Conservation (phyloP, 345 rosid genomes). For the Lagerstroemia speciosa region DNA sequence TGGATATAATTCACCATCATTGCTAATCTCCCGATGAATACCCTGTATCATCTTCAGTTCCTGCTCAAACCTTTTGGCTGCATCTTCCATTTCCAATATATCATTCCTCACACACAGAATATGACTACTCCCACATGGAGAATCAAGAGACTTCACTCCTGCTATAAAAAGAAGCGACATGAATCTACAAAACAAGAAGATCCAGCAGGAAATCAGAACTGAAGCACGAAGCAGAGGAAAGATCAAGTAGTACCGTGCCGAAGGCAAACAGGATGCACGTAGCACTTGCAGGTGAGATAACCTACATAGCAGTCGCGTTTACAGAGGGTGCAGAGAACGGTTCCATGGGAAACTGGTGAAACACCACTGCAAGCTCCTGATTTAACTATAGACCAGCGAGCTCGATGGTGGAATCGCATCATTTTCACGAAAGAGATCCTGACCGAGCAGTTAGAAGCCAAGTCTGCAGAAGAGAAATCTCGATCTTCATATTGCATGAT, state of each 20-base stretch:
- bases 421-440: constrained; percentile 12
- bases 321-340: constrained; percentile 11
- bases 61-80: constrained; percentile 71
- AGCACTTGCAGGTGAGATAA: constrained; percentile 12
- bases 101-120: constrained; percentile 72
- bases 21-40: constrained; percentile 25
- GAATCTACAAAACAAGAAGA: constrained; percentile 37
- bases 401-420: constrained; percentile 14
- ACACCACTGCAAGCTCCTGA: constrained; percentile 5
- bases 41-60: constrained; percentile 35
- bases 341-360: constrained; percentile 6
- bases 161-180: constrained; percentile 12
- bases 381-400: constrained; percentile 11
- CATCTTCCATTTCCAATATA: constrained; percentile 66
- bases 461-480: constrained; percentile 33
- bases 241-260: constrained; percentile 16
- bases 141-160: constrained; percentile 56
- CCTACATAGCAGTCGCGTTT: constrained; percentile 12
- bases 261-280: constrained; percentile 9
- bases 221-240: constrained; percentile 44
- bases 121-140: constrained; percentile 56
- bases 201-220: constrained; percentile 83
- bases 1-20: constrained; percentile 41
- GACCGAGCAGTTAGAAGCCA: constrained; percentile 1
- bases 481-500: constrained; percentile 47